Conservation (phyloP, 2,329 filamentous ascomycete species). For the Colletotrichum paranaense region DNA sequence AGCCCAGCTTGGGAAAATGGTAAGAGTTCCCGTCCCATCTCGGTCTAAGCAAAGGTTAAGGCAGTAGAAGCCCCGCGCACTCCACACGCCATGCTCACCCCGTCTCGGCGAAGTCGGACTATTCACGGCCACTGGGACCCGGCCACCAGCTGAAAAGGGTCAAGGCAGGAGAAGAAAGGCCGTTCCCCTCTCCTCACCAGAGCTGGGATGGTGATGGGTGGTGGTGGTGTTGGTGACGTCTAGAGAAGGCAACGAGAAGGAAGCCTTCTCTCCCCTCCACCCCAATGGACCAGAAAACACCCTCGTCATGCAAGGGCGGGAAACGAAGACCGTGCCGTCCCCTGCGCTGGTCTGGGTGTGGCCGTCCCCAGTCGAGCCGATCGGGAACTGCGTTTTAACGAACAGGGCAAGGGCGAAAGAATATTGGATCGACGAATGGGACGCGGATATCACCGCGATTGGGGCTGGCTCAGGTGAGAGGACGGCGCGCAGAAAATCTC, state of each 20-base stretch:
- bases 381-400: background rate
- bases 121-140: background rate
- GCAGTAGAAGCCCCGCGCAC: background rate
- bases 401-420: background rate
- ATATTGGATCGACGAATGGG: background rate
- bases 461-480: background rate
- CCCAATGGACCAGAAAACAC: background rate
- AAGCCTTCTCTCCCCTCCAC: background rate
- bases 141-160: background rate
- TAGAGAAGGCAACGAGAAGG: background rate
- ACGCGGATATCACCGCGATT: background rate
- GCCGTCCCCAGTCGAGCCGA: background rate
- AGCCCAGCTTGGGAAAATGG: background rate
- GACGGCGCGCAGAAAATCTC: background rate
- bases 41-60: background rate
- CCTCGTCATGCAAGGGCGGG: slow-evolving; percentile 27
- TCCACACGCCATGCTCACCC: background rate
- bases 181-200: background rate
- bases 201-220: background rate
- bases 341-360: background rate
- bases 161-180: background rate
- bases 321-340: slow-evolving; percentile 6
- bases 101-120: background rate
- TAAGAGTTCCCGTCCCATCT: background rate
- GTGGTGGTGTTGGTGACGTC: background rate